A percentile compares a stretch with the other conserved stretches of the same genome.
These are phyloP conservation scores for Ramicandelaber brevisporus DNA, from an alignment of 192 early-diverging fungal species.

Conservation along the genomic window DNA sequence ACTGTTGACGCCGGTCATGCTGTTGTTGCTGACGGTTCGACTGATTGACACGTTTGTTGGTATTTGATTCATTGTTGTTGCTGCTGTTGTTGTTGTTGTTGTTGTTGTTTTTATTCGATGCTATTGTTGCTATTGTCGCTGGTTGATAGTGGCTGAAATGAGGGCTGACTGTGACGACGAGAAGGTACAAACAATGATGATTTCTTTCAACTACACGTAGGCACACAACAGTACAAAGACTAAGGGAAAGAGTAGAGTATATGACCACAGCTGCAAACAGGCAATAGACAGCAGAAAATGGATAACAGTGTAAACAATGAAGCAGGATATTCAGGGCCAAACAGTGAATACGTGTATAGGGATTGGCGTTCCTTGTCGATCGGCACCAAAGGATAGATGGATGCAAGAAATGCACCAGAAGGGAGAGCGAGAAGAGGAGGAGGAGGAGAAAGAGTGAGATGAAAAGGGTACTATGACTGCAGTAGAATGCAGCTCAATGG, in stretches of 20 bases:
- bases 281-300: not conserved
- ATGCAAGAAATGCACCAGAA: not conserved
- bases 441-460: not conserved
- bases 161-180: too few species aligned
- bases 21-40: too few species aligned
- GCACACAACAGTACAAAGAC: not conserved
- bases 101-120: not conserved
- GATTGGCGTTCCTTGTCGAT: not conserved
- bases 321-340: not conserved
- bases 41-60: too few species aligned
- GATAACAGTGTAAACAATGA: not conserved
- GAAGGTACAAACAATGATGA: not conserved
- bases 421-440: not conserved
- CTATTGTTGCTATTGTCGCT: too few species aligned
- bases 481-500: too few species aligned
- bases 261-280: too few species aligned
- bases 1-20: too few species aligned
- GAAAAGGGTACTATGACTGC: not conserved
- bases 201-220: not conserved
- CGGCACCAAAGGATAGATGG: not conserved
- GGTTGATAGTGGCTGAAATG: too few species aligned
- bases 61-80: not conserved
- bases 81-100: not conserved
- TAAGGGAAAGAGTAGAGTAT: too few species aligned
- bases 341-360: not conserved